Percentiles rank a stretch among this genome's conserved stretches.
Evolutionary conservation across 2,329 filamentous ascomycete species (phyloP).

Genomic region (Paraphoma sp.): DNA sequence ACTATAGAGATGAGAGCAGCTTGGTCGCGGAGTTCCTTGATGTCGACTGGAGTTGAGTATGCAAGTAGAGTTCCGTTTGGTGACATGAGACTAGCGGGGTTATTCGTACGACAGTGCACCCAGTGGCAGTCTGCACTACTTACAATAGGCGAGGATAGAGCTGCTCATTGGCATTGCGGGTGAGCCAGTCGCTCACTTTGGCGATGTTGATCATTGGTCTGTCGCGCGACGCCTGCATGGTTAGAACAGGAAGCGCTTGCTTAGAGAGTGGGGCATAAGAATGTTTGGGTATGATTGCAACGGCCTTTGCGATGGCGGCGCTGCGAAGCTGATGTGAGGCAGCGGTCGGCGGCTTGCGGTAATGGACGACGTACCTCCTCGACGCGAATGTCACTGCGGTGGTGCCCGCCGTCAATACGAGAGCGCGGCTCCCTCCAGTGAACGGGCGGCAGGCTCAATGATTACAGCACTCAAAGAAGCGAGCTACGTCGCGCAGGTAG

Average conservation of each 20-base stretch:
- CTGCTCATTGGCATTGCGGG: slow-evolving; percentile 52
- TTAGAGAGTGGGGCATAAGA: background rate
- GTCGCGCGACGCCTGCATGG: slow-evolving; percentile 16
- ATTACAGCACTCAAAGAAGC: slow-evolving; percentile 3
- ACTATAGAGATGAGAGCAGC: slow-evolving; percentile 57
- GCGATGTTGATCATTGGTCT: slow-evolving; percentile 53
- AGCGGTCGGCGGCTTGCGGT: background rate
- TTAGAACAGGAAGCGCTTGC: slow-evolving; percentile 12
- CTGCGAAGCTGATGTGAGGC: background rate
- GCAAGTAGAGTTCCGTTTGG: slow-evolving; percentile 59
- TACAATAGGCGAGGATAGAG: slow-evolving; percentile 55
- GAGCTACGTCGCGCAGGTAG: slow-evolving; percentile 6
- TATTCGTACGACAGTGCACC: background rate
- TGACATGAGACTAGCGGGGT: slow-evolving; percentile 53
- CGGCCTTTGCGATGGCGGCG: background rate
- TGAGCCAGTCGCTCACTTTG: slow-evolving; percentile 53
- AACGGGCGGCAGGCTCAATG: slow-evolving; percentile 7
- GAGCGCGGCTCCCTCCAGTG: slow-evolving; percentile 1
- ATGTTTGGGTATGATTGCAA: background rate
- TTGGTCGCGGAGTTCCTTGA: slow-evolving; percentile 57
- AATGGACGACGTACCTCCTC: slow-evolving; percentile 19
- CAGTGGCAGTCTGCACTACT: slow-evolving; percentile 17
- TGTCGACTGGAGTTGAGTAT: slow-evolving; percentile 57
- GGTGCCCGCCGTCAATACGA: slow-evolving; percentile 1
- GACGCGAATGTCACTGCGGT: slow-evolving; percentile 12